phyloP scores from a whole-genome alignment of 2,329 filamentous ascomycete species.

The Fonsecaea erecta region DNA sequence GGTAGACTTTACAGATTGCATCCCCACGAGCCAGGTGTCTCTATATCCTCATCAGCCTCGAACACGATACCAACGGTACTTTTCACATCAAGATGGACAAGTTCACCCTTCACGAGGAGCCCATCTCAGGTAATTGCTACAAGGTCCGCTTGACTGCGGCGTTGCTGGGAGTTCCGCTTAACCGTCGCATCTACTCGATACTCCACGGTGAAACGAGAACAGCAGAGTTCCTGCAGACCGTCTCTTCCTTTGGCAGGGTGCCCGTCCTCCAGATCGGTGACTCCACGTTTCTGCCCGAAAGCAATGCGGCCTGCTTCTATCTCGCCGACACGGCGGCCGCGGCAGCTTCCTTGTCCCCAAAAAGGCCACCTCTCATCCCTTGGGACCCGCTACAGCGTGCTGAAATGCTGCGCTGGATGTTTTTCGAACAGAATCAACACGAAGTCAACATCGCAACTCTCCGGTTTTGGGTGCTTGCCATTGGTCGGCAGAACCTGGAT shows the following conservation, averaged over 20 bases:
- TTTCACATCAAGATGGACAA: neutral
- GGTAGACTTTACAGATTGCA: neutral
- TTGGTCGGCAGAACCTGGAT: constrained; percentile 49
- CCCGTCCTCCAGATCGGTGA: constrained; percentile 20
- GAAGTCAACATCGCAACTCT: constrained; percentile 24
- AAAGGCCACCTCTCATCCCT: constrained; percentile 1
- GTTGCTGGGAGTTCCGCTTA: constrained; percentile 18
- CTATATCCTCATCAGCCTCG: neutral
- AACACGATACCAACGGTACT: neutral
- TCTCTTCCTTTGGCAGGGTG: constrained; percentile 17
- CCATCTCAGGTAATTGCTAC: constrained; percentile 24
- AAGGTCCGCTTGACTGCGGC: constrained; percentile 23
- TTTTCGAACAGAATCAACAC: constrained; percentile 28
- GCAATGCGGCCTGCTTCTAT: constrained; percentile 24
- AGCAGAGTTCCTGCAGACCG: constrained; percentile 12
- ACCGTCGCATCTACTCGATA: constrained; percentile 16
- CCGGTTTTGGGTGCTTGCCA: constrained; percentile 38
- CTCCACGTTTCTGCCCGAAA: constrained; percentile 21
- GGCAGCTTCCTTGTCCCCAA: neutral
- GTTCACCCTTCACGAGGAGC: constrained; percentile 19
- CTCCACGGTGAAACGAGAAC: constrained; percentile 21
- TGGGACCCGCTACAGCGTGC: constrained; percentile 11
- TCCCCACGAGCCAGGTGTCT: neutral
- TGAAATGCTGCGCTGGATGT: constrained; percentile 23
- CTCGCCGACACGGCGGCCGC: constrained; percentile 10